These are phyloP conservation scores for Diplodia seriata DNA, from an alignment of 2,329 filamentous ascomycete genomes.

Conservation along the genomic window DNA sequence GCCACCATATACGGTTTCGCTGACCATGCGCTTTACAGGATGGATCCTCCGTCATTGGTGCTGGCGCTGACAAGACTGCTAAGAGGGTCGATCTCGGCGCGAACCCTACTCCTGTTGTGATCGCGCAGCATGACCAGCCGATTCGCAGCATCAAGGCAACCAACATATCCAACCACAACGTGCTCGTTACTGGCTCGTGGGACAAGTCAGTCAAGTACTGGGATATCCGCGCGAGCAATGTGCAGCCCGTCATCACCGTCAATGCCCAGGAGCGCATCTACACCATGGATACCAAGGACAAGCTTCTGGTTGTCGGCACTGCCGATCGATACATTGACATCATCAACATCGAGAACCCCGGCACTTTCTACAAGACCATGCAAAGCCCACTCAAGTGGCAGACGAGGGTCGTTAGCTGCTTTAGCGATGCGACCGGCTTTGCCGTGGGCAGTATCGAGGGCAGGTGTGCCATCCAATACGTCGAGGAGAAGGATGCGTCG, in stretches of 20 bases:
- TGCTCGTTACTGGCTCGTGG: slow-evolving; percentile 92
- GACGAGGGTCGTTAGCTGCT: slow-evolving; percentile 93
- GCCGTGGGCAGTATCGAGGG: slow-evolving; percentile 97
- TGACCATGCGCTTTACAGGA: slow-evolving; percentile 65
- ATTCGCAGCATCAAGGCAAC: slow-evolving; percentile 77
- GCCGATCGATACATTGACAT: slow-evolving; percentile 97
- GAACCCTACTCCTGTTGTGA: slow-evolving; percentile 62
- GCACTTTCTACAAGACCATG: slow-evolving; percentile 93
- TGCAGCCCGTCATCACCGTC: slow-evolving; percentile 69
- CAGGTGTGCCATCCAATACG: slow-evolving; percentile 96
- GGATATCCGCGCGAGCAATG: slow-evolving; percentile 69
- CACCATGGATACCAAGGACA: slow-evolving; percentile 87
- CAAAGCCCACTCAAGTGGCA: slow-evolving; percentile 98
- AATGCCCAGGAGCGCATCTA: slow-evolving; percentile 81
- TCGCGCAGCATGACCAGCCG: slow-evolving; percentile 84
- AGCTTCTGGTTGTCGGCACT: slow-evolving; percentile 88
- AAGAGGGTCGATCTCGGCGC: slow-evolving; percentile 83
- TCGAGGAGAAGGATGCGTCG: slow-evolving; percentile 90
- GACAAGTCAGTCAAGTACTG: slow-evolving; percentile 92
- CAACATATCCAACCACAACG: slow-evolving; percentile 68
- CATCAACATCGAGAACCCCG: slow-evolving; percentile 85
- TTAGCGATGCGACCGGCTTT: slow-evolving; percentile 88
- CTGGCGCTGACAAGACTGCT: slow-evolving; percentile 88
- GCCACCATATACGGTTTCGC: background rate
- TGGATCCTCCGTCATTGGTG: slow-evolving; percentile 85